Conservation (phyloP, 2,329 filamentous ascomycete genomes). For the Ramularia collo-cygni region DNA sequence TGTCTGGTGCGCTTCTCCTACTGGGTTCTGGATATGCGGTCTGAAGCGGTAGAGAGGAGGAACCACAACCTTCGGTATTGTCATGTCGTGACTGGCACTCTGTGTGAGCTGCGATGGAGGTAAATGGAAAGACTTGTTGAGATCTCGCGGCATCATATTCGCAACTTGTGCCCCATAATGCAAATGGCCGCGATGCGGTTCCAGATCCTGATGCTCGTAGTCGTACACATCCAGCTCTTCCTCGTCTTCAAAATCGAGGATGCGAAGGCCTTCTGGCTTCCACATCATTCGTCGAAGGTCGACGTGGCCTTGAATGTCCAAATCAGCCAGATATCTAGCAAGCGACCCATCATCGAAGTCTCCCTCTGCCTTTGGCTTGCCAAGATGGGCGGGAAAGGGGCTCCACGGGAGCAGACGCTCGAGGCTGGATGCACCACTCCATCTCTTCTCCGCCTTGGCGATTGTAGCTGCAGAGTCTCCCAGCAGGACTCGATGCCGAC, state of each 20-base stretch:
- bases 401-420: constrained; percentile 41
- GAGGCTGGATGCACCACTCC: constrained; percentile 36
- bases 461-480: constrained; percentile 14
- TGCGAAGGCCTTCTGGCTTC: constrained; percentile 43
- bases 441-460: constrained; percentile 30
- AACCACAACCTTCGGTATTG: too few relatives aligned
- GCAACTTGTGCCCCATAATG: too few relatives aligned
- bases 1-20: too few relatives aligned
- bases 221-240: constrained; percentile 32
- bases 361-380: constrained; percentile 33
- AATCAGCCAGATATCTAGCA: constrained; percentile 30
- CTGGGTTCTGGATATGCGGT: too few relatives aligned
- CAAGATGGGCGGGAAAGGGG: constrained; percentile 40
- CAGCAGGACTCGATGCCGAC: constrained; percentile 29
- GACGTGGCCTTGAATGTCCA: constrained; percentile 30
- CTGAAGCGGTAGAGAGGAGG: too few relatives aligned
- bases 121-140: too few relatives aligned
- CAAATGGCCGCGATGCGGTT: neutral
- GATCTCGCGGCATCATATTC: too few relatives aligned
- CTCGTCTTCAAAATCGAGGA: constrained; percentile 35
- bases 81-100: too few relatives aligned
- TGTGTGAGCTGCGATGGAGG: too few relatives aligned
- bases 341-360: constrained; percentile 36
- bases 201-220: constrained; percentile 8
- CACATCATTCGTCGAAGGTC: constrained; percentile 39